Conservation (phyloP, 108 stramenopile species). For the Skeletonema potamos region DNA sequence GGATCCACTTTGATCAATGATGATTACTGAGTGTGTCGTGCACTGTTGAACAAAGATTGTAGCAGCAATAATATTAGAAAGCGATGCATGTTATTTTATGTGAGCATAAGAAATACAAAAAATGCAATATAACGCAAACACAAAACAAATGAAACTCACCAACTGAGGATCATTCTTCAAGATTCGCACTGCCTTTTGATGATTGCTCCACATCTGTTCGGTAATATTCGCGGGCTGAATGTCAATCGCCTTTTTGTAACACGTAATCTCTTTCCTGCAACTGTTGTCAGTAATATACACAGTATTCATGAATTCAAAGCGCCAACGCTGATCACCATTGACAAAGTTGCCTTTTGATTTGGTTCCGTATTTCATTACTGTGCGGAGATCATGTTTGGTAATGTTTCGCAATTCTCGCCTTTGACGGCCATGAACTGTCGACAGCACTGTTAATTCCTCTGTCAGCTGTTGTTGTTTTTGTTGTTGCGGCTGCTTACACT, state of each 20-base stretch:
- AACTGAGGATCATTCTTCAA: conserved; percentile 54
- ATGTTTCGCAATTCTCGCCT: conserved; percentile 61
- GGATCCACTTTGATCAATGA: conserved; percentile 65
- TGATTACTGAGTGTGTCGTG: conserved; percentile 58
- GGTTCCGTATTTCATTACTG: conserved; percentile 56
- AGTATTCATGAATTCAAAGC: conserved; percentile 51
- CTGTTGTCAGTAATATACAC: conserved; percentile 51
- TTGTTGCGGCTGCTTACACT: not conserved
- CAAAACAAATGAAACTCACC: not conserved
- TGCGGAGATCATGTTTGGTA: conserved; percentile 49
- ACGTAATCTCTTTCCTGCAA: conserved; percentile 47
- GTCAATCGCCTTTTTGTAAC: conserved; percentile 45
- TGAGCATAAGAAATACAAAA: too few species aligned
- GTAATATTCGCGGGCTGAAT: conserved; percentile 45
- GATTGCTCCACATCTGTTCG: conserved; percentile 16
- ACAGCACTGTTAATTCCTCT: conserved; percentile 54
- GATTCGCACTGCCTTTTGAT: conserved; percentile 28
- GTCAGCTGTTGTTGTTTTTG: conserved; percentile 6
- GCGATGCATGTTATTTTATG: too few species aligned
- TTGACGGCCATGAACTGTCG: conserved; percentile 56
- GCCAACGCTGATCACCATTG: conserved; percentile 51
- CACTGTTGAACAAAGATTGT: not conserved
- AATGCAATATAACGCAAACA: not conserved
- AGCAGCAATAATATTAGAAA: too few species aligned
- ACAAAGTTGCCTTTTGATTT: conserved; percentile 6